These are phyloP conservation scores for Aspergillus pseudotamarii DNA, from an alignment of 2,329 filamentous ascomycete genomes.

Conservation along the genomic window DNA sequence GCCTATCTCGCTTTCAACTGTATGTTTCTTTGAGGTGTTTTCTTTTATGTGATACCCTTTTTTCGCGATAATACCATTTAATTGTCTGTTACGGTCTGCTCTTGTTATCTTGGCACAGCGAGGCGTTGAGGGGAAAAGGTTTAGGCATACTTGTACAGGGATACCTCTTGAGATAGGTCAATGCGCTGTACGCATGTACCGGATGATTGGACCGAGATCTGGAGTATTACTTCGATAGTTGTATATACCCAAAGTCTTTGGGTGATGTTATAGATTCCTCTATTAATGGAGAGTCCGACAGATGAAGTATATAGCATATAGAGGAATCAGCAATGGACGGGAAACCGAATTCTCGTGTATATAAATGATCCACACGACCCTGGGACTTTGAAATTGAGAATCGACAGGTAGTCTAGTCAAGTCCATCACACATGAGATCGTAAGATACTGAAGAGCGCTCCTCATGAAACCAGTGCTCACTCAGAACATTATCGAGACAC, in stretches of 20 bases:
- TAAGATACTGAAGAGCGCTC: background rate
- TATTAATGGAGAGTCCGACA: background rate
- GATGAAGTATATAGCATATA: background rate
- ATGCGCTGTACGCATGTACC: background rate
- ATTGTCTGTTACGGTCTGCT: background rate
- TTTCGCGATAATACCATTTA: background rate
- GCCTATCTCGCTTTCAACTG: constrained; percentile 8
- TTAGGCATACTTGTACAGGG: background rate
- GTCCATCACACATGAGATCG: background rate
- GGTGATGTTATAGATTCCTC: background rate
- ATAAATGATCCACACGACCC: too few relatives aligned
- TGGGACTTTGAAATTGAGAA: background rate
- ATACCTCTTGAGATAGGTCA: background rate
- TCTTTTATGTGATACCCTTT: constrained; percentile 4
- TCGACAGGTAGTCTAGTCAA: background rate
- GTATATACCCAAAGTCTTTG: background rate
- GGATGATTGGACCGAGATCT: background rate
- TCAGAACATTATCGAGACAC: too few relatives aligned
- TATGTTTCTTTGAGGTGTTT: background rate
- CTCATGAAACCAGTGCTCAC: too few relatives aligned
- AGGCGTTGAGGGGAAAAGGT: background rate
- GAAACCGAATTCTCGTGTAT: too few relatives aligned
- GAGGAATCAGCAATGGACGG: too few relatives aligned
- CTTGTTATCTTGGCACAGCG: background rate
- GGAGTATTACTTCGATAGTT: background rate